Percentiles rank a stretch among this genome's conserved stretches.
These are phyloP conservation scores for Neopestalotiopsis sp. DNA, from an alignment of 2,329 filamentous ascomycete species.

Conservation along the genomic window DNA sequence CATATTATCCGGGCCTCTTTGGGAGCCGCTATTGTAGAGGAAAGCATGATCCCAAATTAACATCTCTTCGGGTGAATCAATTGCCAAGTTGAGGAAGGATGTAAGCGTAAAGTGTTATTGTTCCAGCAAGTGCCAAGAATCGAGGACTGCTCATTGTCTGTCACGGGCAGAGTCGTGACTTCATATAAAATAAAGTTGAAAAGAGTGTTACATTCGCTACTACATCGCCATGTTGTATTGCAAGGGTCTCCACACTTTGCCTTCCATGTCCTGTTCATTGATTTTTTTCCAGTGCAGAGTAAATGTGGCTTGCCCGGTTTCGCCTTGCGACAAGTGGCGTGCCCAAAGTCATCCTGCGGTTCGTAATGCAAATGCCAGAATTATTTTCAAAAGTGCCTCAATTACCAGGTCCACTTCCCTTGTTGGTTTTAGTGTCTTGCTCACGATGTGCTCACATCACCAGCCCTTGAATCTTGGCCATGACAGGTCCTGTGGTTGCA, in stretches of 20 bases:
- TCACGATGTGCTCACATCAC: background rate
- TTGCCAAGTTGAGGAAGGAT: conserved; percentile 6
- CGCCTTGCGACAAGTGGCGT: too few species aligned
- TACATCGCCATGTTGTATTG: background rate
- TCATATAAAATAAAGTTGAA: background rate
- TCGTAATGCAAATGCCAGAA: too few species aligned
- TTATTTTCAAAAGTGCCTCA: too few species aligned
- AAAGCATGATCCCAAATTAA: background rate
- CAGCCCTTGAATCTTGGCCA: conserved; percentile 15
- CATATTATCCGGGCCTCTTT: conserved; percentile 11
- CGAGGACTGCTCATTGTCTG: background rate
- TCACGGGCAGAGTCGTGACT: background rate
- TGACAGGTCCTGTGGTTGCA: conserved; percentile 7
- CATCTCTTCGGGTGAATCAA: background rate
- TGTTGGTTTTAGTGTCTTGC: background rate
- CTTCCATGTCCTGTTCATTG: background rate
- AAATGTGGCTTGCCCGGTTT: background rate
- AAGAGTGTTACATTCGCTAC: background rate
- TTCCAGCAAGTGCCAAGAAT: background rate
- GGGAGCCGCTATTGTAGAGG: background rate
- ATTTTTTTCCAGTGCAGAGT: background rate
- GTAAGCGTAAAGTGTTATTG: background rate
- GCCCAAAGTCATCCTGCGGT: too few species aligned
- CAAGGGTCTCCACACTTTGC: background rate
- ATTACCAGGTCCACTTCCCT: too few species aligned